Evolutionary conservation across 106 monocot species (phyloP), one percentile per base, ranked within the genome.

Genomic region (Platanthera zijinensis): DNA sequence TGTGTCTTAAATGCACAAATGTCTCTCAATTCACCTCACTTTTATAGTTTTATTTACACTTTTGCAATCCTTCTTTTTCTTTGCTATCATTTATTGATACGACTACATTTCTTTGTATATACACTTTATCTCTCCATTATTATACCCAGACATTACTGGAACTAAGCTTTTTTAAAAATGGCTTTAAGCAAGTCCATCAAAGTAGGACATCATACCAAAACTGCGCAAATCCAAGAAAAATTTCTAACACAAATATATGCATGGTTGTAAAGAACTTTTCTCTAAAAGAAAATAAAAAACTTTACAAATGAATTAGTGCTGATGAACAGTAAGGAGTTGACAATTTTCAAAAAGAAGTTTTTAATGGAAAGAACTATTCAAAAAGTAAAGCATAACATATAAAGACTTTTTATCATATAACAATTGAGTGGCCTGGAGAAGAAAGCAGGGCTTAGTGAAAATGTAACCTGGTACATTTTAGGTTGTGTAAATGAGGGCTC

Each of bases 401-500:
- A 48, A 46, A 14, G 10, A 48, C 12, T 45, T 4, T 28, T 4
- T 28, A 68, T 17, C 8, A 8, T 45, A 10, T 10, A 48, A 74
- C 70, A 6, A 48, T 30, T 48, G 57, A 79, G 0, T 57, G 77
- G 77, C 10, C 54, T 66, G 1, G 18, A 72, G 51, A 74, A 14
- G 4, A 81, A 49, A 48, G 39, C 15, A 1, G 48, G 70, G 48
- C 17, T 46, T 46, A 22, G 22, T 5, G 3, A 18, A 51, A 46
- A n/a, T 72, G 51, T 72, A 54, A 97, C 97, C 97, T 91, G 39
- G 54, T 97, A 97, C 97, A 97, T 97, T 54, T 88, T 91, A 52
- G 97, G 97, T 15, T 94, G 97, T 17, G 97, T 97, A 79, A 91
- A 94, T 8, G 89, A 89, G 22, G 97, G 97, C 52, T 97, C 97